Conservation (phyloP, 805 yeast genomes). For the Starmerella vaccinii region DNA sequence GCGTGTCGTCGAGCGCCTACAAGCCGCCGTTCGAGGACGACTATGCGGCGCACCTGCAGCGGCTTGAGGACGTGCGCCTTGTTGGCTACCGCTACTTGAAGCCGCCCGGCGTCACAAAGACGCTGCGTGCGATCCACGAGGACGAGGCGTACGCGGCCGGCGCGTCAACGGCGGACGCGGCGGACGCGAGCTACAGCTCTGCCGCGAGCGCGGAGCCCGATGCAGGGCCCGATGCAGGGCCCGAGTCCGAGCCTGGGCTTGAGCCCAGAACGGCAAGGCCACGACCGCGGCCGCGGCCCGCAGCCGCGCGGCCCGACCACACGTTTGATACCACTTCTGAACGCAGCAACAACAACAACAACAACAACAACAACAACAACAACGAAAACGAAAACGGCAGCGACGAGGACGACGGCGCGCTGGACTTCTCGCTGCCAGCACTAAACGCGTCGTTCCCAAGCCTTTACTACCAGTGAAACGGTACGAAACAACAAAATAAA, state of each 20-base stretch:
- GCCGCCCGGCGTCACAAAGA: slow-evolving; percentile 53
- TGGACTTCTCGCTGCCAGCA: slow-evolving; percentile 15
- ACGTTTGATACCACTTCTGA: too few relatives aligned
- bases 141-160: slow-evolving; percentile 17
- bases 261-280: too few relatives aligned
- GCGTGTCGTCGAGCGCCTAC: neutral
- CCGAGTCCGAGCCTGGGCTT: too few relatives aligned
- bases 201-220: too few relatives aligned
- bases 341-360: too few relatives aligned
- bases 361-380: too few relatives aligned
- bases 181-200: neutral
- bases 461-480: slow-evolving; percentile 10
- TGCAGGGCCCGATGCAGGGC: too few relatives aligned
- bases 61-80: slow-evolving; percentile 10
- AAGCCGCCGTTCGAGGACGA: neutral
- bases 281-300: neutral
- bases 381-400: neutral
- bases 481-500: neutral
- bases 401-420: slow-evolving; percentile 4
- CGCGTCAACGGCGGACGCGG: neutral
- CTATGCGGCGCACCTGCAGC: neutral
- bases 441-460: slow-evolving; percentile 18
- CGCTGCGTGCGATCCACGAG: slow-evolving; percentile 35
- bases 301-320: too few relatives aligned
- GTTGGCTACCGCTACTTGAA: slow-evolving; percentile 29